Evolutionary conservation across 1,284 basidiomycete species (phyloP).

Genomic region (Malassezia equina): DNA sequence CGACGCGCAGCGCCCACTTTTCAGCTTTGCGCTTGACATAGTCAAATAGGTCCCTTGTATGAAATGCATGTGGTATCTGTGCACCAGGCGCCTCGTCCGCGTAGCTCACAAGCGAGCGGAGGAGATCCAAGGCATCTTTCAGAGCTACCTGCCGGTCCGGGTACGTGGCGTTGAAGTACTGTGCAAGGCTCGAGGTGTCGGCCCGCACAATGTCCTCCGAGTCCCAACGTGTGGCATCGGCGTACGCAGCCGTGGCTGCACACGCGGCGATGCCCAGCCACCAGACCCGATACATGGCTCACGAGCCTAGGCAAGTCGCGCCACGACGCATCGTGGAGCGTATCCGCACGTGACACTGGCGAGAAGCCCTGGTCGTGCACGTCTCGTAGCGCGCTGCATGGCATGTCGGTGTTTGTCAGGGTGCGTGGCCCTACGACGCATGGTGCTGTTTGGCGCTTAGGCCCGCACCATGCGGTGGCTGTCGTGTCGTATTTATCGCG

Average conservation of each 20-base stretch:
- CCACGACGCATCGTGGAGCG: neutral
- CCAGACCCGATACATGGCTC: neutral
- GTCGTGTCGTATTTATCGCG: slow-evolving; percentile 11
- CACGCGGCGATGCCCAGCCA: neutral
- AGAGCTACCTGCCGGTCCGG: neutral
- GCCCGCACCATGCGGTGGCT: slow-evolving; percentile 10
- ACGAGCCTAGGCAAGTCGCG: neutral
- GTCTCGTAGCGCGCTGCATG: neutral
- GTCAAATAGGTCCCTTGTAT: neutral
- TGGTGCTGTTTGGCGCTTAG: slow-evolving; percentile 4
- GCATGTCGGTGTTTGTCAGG: slow-evolving; percentile 12
- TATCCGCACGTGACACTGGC: neutral
- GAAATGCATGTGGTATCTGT: neutral
- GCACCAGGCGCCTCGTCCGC: too few species aligned
- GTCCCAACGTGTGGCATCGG: neutral
- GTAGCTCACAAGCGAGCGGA: neutral
- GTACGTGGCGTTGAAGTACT: neutral
- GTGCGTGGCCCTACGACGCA: slow-evolving; percentile 8
- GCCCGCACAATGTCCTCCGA: neutral
- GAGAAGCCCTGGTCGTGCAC: neutral
- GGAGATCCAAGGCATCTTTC: neutral
- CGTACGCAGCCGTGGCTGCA: neutral
- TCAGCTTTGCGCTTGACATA: neutral
- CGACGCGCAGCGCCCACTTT: neutral
- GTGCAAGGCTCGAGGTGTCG: neutral